Evolutionary conservation across 495 filamentous ascomycete genomes (phyloP).

Genomic region (Trypethelium eluteriae): DNA sequence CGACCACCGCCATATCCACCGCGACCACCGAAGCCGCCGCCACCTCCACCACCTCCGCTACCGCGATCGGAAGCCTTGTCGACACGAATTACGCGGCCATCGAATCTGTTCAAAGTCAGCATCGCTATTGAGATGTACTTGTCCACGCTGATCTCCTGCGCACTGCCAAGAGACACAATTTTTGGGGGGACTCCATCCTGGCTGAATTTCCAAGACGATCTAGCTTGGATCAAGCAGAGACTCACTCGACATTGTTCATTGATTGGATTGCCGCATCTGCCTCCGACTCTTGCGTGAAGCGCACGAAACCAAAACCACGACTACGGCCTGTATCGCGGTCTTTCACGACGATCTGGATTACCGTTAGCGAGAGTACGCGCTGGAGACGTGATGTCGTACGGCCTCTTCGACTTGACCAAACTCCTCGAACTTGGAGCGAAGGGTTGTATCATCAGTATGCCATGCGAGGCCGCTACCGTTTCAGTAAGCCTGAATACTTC

Average conservation of each 20-base stretch:
- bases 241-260: constrained; percentile 96
- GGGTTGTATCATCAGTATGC: constrained; percentile 83
- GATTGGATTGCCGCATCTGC: constrained; percentile 68
- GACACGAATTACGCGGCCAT: constrained; percentile 90
- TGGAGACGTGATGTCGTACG: constrained; percentile 45
- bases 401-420: constrained; percentile 88
- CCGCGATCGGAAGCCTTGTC: constrained; percentile 87
- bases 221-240: constrained; percentile 12
- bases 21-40: constrained; percentile 32
- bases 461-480: constrained; percentile 78
- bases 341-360: constrained; percentile 80
- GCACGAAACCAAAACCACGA: constrained; percentile 95
- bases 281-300: constrained; percentile 72
- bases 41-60: constrained; percentile 48
- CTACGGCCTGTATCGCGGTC: constrained; percentile 93
- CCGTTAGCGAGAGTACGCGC: constrained; percentile 11
- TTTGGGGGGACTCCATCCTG: not conserved
- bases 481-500: constrained; percentile 23
- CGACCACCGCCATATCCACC: constrained; percentile 23
- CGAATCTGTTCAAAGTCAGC: constrained; percentile 56
- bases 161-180: not conserved
- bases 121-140: not conserved
- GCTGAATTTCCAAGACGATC: constrained; percentile 7
- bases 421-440: constrained; percentile 80
- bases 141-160: not conserved